Conservation (phyloP, 352 stramenopile species). For the Blastocystis sp. region DNA sequence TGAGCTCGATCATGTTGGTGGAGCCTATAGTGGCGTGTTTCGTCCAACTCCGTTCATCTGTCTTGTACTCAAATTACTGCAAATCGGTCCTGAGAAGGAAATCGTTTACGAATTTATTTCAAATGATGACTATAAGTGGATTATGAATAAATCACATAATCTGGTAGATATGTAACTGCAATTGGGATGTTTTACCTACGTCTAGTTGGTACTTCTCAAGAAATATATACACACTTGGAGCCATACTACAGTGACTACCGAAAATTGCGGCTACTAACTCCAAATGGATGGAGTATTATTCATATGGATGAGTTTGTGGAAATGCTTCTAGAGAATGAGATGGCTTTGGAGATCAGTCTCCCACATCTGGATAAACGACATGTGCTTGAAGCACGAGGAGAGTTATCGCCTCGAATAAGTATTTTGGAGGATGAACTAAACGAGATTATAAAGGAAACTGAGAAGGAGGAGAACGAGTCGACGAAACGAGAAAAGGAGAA, state of each 20-base stretch:
- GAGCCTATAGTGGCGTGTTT: conserved; percentile 85
- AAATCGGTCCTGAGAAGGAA: conserved; percentile 90
- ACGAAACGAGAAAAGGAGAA: conserved; percentile 12
- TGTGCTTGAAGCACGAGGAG: conserved; percentile 71
- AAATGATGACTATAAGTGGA: conserved; percentile 91
- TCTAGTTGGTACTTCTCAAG: conserved; percentile 81
- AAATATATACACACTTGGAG: conserved; percentile 88
- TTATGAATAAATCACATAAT: conserved; percentile 30
- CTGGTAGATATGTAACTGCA: conserved; percentile 80
- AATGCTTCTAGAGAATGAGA: conserved; percentile 81
- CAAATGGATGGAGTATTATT: conserved; percentile 79
- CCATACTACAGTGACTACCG: conserved; percentile 89
- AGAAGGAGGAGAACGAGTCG: conserved; percentile 60
- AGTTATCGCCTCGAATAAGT: conserved; percentile 67
- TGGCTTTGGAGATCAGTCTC: conserved; percentile 85
- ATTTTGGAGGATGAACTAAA: conserved; percentile 73
- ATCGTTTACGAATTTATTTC: conserved; percentile 88
- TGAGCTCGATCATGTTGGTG: conserved; percentile 82
- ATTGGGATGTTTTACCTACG: conserved; percentile 91
- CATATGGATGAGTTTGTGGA: conserved; percentile 93
- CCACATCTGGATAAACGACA: conserved; percentile 80
- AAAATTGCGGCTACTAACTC: conserved; percentile 77
- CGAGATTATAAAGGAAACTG: conserved; percentile 56
- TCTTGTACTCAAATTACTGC: conserved; percentile 92
- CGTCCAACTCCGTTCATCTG: conserved; percentile 94